These are phyloP conservation scores for Colletotrichum camelliae DNA, from an alignment of 2,329 filamentous ascomycete species.

Conservation along the genomic window DNA sequence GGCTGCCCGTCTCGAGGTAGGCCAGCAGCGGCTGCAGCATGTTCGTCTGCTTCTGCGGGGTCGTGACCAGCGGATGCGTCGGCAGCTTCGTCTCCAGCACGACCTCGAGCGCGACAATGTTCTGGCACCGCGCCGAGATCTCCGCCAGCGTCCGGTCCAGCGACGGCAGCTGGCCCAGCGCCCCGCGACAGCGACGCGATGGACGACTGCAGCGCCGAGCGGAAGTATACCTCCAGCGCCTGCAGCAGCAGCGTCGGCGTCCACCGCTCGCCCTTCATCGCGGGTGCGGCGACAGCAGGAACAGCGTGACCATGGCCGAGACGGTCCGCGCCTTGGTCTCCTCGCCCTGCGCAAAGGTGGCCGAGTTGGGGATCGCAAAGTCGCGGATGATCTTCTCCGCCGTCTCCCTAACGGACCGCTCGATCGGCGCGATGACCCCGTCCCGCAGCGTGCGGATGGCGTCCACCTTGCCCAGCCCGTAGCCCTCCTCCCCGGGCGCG, in stretches of 20 bases:
- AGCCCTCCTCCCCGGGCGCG: conserved; percentile 75
- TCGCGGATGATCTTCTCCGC: conserved; percentile 83
- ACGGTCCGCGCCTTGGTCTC: conserved; percentile 77
- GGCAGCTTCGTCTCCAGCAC: conserved; percentile 77
- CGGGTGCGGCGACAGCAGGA: conserved; percentile 77
- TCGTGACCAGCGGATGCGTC: conserved; percentile 67
- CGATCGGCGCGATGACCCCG: conserved; percentile 72
- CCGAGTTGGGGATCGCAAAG: conserved; percentile 70
- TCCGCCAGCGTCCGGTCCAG: conserved; percentile 84
- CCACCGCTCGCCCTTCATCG: conserved; percentile 58
- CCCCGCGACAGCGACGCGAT: conserved; percentile 76
- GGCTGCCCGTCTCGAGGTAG: conserved; percentile 83
- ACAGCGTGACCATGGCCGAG: conserved; percentile 78
- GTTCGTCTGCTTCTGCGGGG: conserved; percentile 40
- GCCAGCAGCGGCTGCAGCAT: conserved; percentile 76
- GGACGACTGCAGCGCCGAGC: conserved; percentile 80
- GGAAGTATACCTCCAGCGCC: conserved; percentile 81
- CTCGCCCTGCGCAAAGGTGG: conserved; percentile 70
- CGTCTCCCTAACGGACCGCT: conserved; percentile 73
- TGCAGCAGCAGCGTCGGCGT: conserved; percentile 76
- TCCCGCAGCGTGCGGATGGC: conserved; percentile 74
- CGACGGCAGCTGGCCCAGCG: conserved; percentile 79
- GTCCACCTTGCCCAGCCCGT: conserved; percentile 76
- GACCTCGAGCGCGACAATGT: conserved; percentile 85
- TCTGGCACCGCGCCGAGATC: conserved; percentile 84